A percentile compares a stretch with the other conserved stretches of the same genome.
Evolutionary conservation across 768 basidiomycete species (phyloP).

Genomic region (Mycena alexandri): DNA sequence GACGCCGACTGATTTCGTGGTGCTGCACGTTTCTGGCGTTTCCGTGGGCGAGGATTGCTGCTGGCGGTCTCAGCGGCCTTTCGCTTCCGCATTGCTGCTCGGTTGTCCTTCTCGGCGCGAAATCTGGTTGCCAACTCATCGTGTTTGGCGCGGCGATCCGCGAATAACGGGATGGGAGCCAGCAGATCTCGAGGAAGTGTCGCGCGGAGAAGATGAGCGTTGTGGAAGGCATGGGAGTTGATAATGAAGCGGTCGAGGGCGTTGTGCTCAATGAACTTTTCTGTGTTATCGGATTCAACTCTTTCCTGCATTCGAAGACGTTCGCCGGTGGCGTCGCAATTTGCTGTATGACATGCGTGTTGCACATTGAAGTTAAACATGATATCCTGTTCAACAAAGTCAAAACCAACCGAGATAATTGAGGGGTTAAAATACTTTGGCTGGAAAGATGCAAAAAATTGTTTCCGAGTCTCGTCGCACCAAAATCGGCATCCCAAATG

Average conservation of each 20-base stretch:
- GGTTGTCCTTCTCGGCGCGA: background rate
- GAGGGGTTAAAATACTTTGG: background rate
- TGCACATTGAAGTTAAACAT: conserved; percentile 43
- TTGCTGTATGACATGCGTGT: conserved; percentile 38
- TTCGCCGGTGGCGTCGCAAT: conserved; percentile 31
- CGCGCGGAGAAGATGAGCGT: too few relatives aligned
- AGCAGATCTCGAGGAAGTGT: conserved; percentile 11
- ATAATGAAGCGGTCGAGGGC: too few relatives aligned
- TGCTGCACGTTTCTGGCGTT: conserved; percentile 2
- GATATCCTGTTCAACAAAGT: background rate
- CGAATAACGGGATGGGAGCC: conserved; percentile 8
- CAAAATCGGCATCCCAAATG: conserved; percentile 8
- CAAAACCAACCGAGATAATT: background rate
- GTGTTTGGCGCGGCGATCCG: conserved; percentile 6
- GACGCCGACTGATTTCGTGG: too few relatives aligned
- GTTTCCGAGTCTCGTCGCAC: conserved; percentile 4
- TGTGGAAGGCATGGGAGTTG: too few relatives aligned
- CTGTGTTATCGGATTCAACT: conserved; percentile 13
- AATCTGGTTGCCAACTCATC: conserved; percentile 7
- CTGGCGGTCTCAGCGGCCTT: too few relatives aligned
- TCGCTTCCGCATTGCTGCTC: background rate
- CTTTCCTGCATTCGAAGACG: conserved; percentile 36
- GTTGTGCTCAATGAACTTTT: too few relatives aligned
- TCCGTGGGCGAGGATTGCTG: conserved; percentile 1
- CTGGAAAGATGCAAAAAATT: background rate